Evolutionary conservation across 1,284 basidiomycete species (phyloP), one percentile per base, ranked within the genome.

Genomic region (Malassezia yamatoensis): DNA sequence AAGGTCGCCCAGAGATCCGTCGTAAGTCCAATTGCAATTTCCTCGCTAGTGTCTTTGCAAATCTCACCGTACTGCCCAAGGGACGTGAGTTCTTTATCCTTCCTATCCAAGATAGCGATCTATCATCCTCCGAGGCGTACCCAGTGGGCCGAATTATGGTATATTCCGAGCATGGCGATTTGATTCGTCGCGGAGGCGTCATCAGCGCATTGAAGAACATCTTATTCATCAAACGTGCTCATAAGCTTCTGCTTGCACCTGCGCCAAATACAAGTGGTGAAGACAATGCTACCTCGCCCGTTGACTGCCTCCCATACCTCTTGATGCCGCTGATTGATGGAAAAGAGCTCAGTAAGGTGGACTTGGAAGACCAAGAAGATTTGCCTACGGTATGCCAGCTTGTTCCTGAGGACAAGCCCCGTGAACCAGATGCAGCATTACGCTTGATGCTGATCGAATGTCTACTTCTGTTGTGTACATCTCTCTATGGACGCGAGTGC

Each of bases 311-410:
- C 15, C 70, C 72, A 1, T 67, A 66, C 44, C 79, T 99, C 10
- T 79, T 98, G 1, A 81, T 93, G 4, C 93, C 93, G 0, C 80
- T 99, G 2, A 90, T 91, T 60, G 91, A 91, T 5, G 86, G 90
- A 1, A 90, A 96, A 75, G 93, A 96, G 43, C 54, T 67, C 43
- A 49, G 59, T 36, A 60, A 65, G 34, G 63, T 62, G 21, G 58
- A 62, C 48, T 51, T 63, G 21, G 74, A 93, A 85, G 88, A 90
- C 54, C 87, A 91, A 78, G 93, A 96, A 67, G 82, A 83, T 46
- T 80, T 98, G 1, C 90, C 87, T 0, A 78, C 83, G 16, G 82
- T 85, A 0, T 80, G 96, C 20, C 94, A 98, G 75, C 86, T 98
- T 76, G 81, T 96, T 1, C 86, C 87, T 0, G 80, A 84, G 0